Percentiles rank a stretch among this genome's conserved stretches.
Evolutionary conservation across 495 filamentous ascomycete species (phyloP).

Genomic region (Monascus purpureus): DNA sequence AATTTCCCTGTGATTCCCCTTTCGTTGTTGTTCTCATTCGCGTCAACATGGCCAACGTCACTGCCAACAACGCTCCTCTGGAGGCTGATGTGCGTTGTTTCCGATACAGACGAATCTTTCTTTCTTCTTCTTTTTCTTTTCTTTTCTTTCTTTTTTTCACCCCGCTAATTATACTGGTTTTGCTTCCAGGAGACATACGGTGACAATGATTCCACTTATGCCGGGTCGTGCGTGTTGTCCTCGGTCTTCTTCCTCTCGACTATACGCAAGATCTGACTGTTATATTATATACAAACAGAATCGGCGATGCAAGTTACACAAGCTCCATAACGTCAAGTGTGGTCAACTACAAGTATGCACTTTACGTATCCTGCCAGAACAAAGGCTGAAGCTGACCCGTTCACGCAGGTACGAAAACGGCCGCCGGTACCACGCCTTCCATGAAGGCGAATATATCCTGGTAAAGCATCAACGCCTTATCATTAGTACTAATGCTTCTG

Average conservation of each 20-base stretch:
- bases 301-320: background rate
- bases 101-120: no score
- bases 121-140: no score
- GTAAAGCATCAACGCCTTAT: background rate
- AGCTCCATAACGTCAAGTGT: background rate
- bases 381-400: background rate
- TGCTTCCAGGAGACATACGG: no score
- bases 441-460: constrained; percentile 44
- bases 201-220: background rate
- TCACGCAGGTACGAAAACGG: constrained; percentile 38
- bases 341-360: background rate
- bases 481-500: background rate
- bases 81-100: no score
- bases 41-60: no score
- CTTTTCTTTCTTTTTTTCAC: no score
- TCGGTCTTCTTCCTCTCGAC: background rate
- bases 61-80: no score
- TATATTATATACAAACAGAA: background rate
- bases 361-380: background rate
- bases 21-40: no score
- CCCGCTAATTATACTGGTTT: no score
- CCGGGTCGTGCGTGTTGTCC: background rate
- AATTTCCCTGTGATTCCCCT: no score
- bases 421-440: constrained; percentile 46
- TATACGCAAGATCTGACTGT: background rate